These are phyloP conservation scores for Nannochloropsis gaditana DNA, from an alignment of 108 stramenopile species.

Conservation along the genomic window DNA sequence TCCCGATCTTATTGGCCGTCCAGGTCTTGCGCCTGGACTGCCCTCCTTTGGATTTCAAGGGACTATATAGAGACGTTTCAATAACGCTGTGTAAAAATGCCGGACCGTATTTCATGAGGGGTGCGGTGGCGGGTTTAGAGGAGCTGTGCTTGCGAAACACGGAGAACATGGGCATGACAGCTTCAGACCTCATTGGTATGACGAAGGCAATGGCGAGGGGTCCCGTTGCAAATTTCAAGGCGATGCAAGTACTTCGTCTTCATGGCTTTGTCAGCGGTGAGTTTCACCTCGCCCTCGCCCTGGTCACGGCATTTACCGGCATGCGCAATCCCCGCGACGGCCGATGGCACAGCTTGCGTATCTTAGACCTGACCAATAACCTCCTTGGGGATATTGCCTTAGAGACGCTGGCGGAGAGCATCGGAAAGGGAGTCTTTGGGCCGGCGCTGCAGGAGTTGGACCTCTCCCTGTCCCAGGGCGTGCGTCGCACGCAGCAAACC, in stretches of 20 bases:
- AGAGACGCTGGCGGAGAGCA: background rate
- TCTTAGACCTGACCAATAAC: slow-evolving; percentile 17
- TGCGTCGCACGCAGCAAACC: background rate
- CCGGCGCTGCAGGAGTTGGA: background rate
- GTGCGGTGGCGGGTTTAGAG: background rate
- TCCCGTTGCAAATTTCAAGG: background rate
- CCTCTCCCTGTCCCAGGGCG: background rate
- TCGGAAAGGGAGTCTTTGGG: background rate
- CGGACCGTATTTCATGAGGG: background rate
- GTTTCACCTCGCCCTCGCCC: background rate
- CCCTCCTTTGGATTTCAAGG: background rate
- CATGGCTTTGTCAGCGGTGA: background rate
- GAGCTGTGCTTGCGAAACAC: background rate
- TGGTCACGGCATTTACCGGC: slow-evolving; percentile 10
- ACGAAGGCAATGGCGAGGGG: background rate
- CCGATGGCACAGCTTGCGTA: background rate
- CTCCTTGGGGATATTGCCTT: background rate
- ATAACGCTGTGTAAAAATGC: background rate
- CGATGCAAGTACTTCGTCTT: background rate
- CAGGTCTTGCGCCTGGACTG: background rate
- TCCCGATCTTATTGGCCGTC: no score
- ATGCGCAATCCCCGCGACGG: background rate
- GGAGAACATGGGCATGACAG: background rate
- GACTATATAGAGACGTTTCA: no score
- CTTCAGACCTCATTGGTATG: background rate